These are phyloP conservation scores for Eutrema heterophyllum DNA, from an alignment of 345 rosid species.

Conservation along the genomic window DNA sequence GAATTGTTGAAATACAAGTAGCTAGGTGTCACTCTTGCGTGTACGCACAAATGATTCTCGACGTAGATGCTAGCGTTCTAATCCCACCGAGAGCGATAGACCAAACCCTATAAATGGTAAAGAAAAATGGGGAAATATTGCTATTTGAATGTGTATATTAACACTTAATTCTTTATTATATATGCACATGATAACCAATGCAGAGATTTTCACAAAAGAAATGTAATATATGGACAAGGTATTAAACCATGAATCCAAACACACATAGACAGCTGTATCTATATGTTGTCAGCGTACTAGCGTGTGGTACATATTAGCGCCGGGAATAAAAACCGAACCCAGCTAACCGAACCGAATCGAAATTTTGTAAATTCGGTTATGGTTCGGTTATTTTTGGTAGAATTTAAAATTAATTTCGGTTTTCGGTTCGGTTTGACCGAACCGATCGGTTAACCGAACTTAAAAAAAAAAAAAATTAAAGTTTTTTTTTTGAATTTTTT, in stretches of 20 bases:
- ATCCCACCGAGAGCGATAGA: conserved; percentile 7
- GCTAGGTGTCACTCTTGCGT: conserved; percentile 23
- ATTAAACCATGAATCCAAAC: neutral
- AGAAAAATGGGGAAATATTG: neutral
- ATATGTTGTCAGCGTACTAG: neutral
- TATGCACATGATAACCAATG: neutral
- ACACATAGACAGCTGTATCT: neutral
- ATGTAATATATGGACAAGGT: neutral
- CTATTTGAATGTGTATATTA: neutral
- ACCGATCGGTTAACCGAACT: no score
- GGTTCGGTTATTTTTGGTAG: no score
- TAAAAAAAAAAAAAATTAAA: no score
- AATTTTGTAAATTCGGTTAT: no score
- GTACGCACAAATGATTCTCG: conserved; percentile 33
- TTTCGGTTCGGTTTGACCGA: no score
- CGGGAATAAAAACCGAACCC: no score
- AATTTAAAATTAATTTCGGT: no score
- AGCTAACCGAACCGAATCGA: no score
- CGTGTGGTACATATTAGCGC: conserved; percentile 18
- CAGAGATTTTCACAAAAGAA: neutral
- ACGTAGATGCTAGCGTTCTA: conserved; percentile 9
- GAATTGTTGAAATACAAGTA: conserved; percentile 15
- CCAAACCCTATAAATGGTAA: conserved; percentile 18
- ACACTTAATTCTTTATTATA: neutral
- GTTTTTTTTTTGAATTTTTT: no score